phyloP scores from a whole-genome alignment of 441 rosid species.

The Geranium incanum region DNA sequence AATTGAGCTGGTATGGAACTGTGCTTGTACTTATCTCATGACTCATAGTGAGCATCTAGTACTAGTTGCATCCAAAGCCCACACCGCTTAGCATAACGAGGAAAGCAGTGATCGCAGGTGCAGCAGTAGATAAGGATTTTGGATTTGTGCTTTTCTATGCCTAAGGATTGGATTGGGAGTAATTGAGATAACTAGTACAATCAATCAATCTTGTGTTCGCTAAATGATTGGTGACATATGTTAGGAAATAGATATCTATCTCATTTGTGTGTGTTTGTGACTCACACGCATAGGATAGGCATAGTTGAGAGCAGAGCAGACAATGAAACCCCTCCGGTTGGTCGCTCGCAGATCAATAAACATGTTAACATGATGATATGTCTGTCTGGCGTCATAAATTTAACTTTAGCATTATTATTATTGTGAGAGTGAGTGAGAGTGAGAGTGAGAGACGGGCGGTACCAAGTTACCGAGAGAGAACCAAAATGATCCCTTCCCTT shows the following conservation, averaged over 20 bases:
- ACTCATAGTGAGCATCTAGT: background rate
- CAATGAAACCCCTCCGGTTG: too few species aligned
- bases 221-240: background rate
- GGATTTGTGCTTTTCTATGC: background rate
- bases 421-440: too few species aligned
- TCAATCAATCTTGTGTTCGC: background rate
- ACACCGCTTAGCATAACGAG: background rate
- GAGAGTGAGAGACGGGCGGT: too few species aligned
- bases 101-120: background rate
- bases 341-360: too few species aligned
- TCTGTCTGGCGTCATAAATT: too few species aligned
- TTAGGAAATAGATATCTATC: background rate
- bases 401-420: too few species aligned
- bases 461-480: too few species aligned
- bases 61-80: background rate
- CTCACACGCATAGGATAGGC: background rate
- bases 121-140: background rate
- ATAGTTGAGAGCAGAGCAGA: too few species aligned
- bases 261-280: background rate
- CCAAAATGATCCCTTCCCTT: too few species aligned
- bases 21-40: background rate
- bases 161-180: background rate
- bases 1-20: background rate
- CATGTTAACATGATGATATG: too few species aligned
- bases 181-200: background rate